Evolutionary conservation across 2,329 filamentous ascomycete genomes (phyloP).

Genomic region (Ascomycota sp.): DNA sequence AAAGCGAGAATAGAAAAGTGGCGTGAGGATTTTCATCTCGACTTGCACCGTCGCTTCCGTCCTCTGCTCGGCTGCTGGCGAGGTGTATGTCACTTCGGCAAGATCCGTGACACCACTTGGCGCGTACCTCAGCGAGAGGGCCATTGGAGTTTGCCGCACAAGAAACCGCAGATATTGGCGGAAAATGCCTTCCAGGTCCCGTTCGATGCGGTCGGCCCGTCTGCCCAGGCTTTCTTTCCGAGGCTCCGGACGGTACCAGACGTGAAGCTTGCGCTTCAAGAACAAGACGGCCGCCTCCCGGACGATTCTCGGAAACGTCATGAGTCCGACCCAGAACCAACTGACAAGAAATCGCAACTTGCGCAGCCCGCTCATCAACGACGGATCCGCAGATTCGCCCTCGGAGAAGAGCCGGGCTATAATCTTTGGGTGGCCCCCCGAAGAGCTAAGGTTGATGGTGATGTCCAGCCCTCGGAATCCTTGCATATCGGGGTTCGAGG

Average conservation of each 20-base stretch:
- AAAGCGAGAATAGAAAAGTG: constrained; percentile 47
- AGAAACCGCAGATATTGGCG: constrained; percentile 25
- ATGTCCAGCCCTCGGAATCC: constrained; percentile 27
- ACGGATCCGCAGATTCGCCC: constrained; percentile 27
- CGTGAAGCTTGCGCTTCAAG: constrained; percentile 33
- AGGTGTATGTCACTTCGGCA: constrained; percentile 17
- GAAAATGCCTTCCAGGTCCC: constrained; percentile 23
- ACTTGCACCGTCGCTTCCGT: constrained; percentile 15
- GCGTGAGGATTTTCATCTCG: constrained; percentile 38
- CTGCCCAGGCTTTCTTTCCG: constrained; percentile 32
- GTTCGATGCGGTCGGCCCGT: constrained; percentile 28
- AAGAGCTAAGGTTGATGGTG: constrained; percentile 39
- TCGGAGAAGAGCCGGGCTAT: constrained; percentile 38
- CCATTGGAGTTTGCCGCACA: constrained; percentile 22
- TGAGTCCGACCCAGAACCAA: constrained; percentile 50
- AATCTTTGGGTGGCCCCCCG: constrained; percentile 38
- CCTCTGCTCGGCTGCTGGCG: constrained; percentile 7
- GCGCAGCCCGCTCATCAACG: constrained; percentile 17
- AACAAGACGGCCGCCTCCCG: constrained; percentile 38
- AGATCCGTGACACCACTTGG: constrained; percentile 24
- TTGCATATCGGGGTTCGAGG: constrained; percentile 16
- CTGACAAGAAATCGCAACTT: constrained; percentile 25
- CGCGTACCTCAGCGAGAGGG: constrained; percentile 31
- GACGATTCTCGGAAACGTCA: constrained; percentile 44
- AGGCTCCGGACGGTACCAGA: constrained; percentile 47